These are phyloP conservation scores for Gilbertella persicaria DNA, from an alignment of 371 early-diverging fungal genomes.

Conservation along the genomic window DNA sequence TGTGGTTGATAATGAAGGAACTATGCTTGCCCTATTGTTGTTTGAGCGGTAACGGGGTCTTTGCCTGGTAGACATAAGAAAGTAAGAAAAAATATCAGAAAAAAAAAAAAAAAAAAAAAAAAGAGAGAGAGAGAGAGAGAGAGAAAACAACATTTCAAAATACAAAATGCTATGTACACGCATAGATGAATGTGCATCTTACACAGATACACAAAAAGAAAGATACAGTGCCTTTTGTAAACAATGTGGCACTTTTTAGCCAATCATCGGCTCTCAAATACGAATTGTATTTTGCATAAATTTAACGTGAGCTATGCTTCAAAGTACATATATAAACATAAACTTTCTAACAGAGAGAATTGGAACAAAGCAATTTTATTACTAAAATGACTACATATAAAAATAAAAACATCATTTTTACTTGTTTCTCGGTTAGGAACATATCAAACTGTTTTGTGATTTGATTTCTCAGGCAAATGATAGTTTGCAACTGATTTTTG, in stretches of 20 bases:
- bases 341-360: too few species aligned
- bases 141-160: neutral
- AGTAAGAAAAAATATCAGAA: neutral
- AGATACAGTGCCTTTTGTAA: neutral
- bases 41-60: slow-evolving; percentile 9
- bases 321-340: neutral
- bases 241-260: neutral
- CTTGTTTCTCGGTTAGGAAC: too few species aligned
- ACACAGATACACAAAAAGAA: too few species aligned
- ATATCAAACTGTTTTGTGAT: too few species aligned
- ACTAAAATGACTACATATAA: too few species aligned
- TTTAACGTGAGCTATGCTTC: neutral
- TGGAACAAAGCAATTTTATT: too few species aligned
- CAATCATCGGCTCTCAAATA: too few species aligned
- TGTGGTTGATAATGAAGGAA: slow-evolving; percentile 15
- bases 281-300: neutral
- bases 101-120: neutral
- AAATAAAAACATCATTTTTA: too few species aligned
- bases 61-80: slow-evolving; percentile 23
- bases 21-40: slow-evolving; percentile 11
- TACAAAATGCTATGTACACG: neutral
- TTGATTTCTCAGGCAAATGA: too few species aligned
- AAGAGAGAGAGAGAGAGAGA: slow-evolving; percentile 1
- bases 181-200: too few species aligned
- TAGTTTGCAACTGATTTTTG: too few species aligned